Evolutionary conservation across 768 basidiomycete genomes (phyloP), one percentile per base, ranked within the genome.

Genomic region (Macrolepiota dolichaula): DNA sequence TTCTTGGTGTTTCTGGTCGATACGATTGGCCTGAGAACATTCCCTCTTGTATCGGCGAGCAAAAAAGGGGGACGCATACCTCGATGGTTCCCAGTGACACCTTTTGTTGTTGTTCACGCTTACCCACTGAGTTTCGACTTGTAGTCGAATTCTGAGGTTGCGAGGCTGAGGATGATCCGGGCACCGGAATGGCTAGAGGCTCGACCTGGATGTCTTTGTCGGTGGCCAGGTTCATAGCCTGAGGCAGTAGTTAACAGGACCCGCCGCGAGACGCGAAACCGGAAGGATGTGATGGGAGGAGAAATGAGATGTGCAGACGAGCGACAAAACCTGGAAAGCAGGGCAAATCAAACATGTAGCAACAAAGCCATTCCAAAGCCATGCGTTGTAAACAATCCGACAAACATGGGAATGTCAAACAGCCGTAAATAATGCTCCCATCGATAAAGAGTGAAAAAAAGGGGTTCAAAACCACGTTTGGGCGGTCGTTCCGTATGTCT

Each of bases 301-400:
- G 69, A 71, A 75, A 67, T 66, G 44, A 37, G 24, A 40, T 27
- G 36, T 27, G 7, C 17, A 59, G 51, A 50, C 56, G 60, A 68
- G 68, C 67, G 61, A 62, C 65, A 72, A 71, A 71, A 65, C 65
- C 67, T 63, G 65, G 67, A 73, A 70, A 65, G 61, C 68, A 65
- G 70, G 66, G 61, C 69, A 74, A 73, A 72, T 72, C 71, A 77
- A 73, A 67, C 59, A 55, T 42, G 40, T 54, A 56, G 68, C 70
- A 77, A 77, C 72, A 78, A 68, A 51, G 47, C 71, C 74, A 78
- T 68, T 72, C 76, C 75, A 67, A 76, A 65, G 75, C 73, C 76
- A 76, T 76, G 69, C 57, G 63, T 69, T 74, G 63, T 72, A 79
- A 79, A 73, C 72, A 77, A 68, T 32, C 7, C 7, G 29, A 67